Evolutionary conservation across 139 green algal genomes (phyloP).

Genomic region (Nannochloris sp.): DNA sequence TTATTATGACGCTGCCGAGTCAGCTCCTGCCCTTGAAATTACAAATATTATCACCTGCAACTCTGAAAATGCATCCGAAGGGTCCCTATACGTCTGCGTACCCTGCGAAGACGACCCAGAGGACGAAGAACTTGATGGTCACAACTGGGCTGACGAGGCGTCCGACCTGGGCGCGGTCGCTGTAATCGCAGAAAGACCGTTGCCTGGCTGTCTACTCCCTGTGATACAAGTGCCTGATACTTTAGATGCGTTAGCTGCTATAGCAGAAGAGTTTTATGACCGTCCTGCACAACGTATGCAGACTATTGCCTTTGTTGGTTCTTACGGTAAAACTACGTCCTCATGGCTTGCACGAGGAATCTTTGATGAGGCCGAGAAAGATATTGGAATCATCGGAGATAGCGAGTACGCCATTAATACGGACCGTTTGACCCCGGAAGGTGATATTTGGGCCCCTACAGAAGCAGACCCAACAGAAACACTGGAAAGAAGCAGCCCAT

Average conservation of each 20-base stretch:
- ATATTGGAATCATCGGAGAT: conserved; percentile 40
- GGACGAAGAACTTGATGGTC: conserved; percentile 2
- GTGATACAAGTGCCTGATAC: conserved; percentile 33
- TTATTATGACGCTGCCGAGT: conserved; percentile 31
- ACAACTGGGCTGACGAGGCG: conserved; percentile 24
- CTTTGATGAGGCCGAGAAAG: conserved; percentile 60
- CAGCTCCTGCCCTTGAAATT: conserved; percentile 16
- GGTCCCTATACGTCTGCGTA: conserved; percentile 27
- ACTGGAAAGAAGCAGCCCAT: conserved; percentile 58
- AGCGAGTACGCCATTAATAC: conserved; percentile 66
- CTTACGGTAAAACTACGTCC: conserved; percentile 90
- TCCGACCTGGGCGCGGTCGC: conserved; percentile 14
- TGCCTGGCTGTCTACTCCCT: conserved; percentile 12
- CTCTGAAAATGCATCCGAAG: background rate
- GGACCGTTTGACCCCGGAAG: conserved; percentile 53
- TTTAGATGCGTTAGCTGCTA: background rate
- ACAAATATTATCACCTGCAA: conserved; percentile 24
- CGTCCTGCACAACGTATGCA: conserved; percentile 34
- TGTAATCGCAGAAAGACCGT: conserved; percentile 6
- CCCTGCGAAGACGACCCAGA: conserved; percentile 7
- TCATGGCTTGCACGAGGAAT: conserved; percentile 83
- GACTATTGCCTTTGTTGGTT: conserved; percentile 71
- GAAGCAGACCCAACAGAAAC: conserved; percentile 40
- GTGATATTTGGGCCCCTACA: conserved; percentile 59
- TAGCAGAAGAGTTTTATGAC: conserved; percentile 38